Percentiles rank a stretch among this genome's conserved stretches.
phyloP scores from a whole-genome alignment of 2,329 filamentous ascomycete species.

The Diaporthe citriasiana region DNA sequence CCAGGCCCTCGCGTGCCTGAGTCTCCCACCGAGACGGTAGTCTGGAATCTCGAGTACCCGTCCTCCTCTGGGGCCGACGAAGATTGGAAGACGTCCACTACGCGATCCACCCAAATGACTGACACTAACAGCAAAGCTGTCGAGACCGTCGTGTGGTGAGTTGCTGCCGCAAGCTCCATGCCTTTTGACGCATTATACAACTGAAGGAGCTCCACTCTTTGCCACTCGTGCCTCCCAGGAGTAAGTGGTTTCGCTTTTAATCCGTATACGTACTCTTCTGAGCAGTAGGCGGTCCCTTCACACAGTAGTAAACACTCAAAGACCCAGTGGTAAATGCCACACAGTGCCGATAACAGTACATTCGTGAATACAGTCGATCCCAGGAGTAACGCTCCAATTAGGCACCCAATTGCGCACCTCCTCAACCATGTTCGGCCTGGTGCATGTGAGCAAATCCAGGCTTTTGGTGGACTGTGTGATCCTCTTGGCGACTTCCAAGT shows the following conservation, averaged over 20 bases:
- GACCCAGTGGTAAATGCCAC: no score
- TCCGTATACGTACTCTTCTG: no score
- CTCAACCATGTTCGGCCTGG: background rate
- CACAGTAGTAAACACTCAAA: no score
- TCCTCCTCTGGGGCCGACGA: slow-evolving; percentile 6
- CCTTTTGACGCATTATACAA: slow-evolving; percentile 1
- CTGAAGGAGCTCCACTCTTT: background rate
- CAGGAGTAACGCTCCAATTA: slow-evolving; percentile 4
- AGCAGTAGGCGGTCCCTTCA: no score
- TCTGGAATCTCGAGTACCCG: slow-evolving; percentile 12
- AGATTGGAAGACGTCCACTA: background rate
- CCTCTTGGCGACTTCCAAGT: background rate
- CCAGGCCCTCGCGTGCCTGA: background rate
- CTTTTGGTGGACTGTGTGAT: background rate
- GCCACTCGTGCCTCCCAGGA: slow-evolving; percentile 5
- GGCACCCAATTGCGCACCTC: background rate
- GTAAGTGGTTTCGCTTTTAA: no score
- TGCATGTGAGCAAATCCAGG: background rate
- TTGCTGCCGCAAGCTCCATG: background rate
- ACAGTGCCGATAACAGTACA: no score
- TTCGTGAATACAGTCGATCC: no score
- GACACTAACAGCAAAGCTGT: background rate
- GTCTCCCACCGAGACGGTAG: background rate
- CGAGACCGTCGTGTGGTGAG: background rate
- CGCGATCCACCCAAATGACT: background rate